Conservation (phyloP, 495 filamentous ascomycete genomes). For the Aspergillus sclerotioniger region DNA sequence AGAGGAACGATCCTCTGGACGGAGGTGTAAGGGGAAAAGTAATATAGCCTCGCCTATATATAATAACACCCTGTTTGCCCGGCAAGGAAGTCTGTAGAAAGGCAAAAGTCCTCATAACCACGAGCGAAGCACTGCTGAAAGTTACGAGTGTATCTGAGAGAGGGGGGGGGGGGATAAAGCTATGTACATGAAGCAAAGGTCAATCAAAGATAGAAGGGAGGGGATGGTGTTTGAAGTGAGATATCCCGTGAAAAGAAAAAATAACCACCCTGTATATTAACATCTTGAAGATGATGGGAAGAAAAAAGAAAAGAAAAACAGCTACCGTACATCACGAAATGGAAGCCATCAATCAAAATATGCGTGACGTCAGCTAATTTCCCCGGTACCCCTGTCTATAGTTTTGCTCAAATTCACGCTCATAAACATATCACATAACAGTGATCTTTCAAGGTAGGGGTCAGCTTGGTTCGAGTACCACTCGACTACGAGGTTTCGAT, state of each 20-base stretch:
- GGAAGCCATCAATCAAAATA: background rate
- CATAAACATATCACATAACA: slow-evolving; percentile 19
- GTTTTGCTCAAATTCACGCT: slow-evolving; percentile 3
- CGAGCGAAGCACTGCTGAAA: background rate
- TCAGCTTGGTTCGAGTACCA: background rate
- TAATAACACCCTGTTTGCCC: background rate
- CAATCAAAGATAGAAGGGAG: background rate
- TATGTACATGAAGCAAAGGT: background rate
- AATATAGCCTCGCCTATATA: no score
- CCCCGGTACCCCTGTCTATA: background rate
- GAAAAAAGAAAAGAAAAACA: background rate
- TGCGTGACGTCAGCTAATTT: background rate
- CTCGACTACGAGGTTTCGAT: slow-evolving; percentile 3
- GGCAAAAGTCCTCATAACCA: no score
- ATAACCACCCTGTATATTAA: slow-evolving; percentile 1
- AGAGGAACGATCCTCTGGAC: background rate
- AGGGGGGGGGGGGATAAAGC: background rate
- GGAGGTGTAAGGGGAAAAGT: background rate
- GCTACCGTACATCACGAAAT: background rate
- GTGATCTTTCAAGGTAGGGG: background rate
- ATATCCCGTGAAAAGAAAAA: slow-evolving; percentile 2
- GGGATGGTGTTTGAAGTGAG: background rate
- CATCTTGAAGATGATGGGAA: no score
- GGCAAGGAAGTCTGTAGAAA: background rate
- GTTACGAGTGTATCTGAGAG: background rate